These are phyloP conservation scores for Daldinia childiae DNA, from an alignment of 495 filamentous ascomycete species.

Conservation along the genomic window DNA sequence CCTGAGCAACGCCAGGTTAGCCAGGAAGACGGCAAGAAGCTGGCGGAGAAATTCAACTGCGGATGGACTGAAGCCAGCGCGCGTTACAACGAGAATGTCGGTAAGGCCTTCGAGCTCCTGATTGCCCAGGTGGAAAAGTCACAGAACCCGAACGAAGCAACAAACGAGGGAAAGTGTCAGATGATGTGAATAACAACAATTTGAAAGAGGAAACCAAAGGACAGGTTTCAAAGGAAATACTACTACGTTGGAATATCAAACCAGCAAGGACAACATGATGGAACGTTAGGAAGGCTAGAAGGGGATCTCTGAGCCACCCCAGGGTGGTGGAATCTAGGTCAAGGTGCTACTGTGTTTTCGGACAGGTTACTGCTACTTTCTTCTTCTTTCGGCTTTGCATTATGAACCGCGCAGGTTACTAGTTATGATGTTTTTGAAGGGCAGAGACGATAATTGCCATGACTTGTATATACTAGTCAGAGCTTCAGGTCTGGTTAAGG, in stretches of 20 bases:
- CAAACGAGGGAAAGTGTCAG: constrained; percentile 79
- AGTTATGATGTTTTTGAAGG: neutral
- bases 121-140: constrained; percentile 95
- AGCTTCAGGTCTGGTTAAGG: constrained; percentile 17
- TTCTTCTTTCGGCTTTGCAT: constrained; percentile 4
- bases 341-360: constrained; percentile 7
- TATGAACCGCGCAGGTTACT: constrained; percentile 2
- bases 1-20: constrained; percentile 92
- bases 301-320: constrained; percentile 4
- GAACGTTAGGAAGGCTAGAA: constrained; percentile 15
- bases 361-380: neutral
- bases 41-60: constrained; percentile 88
- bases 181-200: constrained; percentile 71
- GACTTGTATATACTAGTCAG: constrained; percentile 32
- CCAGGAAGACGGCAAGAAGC: constrained; percentile 78
- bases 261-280: constrained; percentile 6
- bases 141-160: constrained; percentile 86
- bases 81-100: constrained; percentile 91
- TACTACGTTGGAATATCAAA: constrained; percentile 16
- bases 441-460: constrained; percentile 10
- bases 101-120: constrained; percentile 91
- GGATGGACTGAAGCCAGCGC: constrained; percentile 95
- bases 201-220: neutral
- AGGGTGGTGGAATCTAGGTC: constrained; percentile 13
- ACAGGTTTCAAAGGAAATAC: neutral